Conservation (phyloP, 495 filamentous ascomycete genomes). For the Penicillium subrubescens region DNA sequence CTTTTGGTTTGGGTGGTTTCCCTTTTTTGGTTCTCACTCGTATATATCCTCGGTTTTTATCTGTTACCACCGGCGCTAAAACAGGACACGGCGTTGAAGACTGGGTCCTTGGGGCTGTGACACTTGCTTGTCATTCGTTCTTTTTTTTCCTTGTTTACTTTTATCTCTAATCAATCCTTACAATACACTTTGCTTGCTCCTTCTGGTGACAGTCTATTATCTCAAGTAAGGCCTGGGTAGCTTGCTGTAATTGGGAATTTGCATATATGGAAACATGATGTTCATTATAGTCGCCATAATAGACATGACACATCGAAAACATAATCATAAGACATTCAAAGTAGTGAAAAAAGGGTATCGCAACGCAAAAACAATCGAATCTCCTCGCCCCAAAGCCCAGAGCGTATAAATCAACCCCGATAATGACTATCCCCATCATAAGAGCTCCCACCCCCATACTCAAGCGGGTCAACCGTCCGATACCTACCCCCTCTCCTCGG, state of each 20-base stretch:
- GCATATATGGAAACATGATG: background rate
- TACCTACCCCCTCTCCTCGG: slow-evolving; percentile 23
- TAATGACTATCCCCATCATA: slow-evolving; percentile 23
- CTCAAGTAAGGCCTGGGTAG: background rate
- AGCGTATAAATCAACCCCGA: background rate
- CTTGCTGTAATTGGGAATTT: no score
- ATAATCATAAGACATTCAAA: slow-evolving; percentile 1
- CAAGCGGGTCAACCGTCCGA: slow-evolving; percentile 28
- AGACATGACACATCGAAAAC: slow-evolving; percentile 4
- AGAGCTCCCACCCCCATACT: slow-evolving; percentile 35
- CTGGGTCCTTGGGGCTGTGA: background rate
- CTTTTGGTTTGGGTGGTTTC: background rate
- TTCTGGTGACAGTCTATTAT: background rate
- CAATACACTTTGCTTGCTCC: background rate
- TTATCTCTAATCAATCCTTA: background rate
- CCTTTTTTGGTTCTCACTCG: slow-evolving; percentile 4
- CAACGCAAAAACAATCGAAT: slow-evolving; percentile 4
- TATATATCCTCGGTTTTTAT: slow-evolving; percentile 21
- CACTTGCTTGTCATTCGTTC: slow-evolving; percentile 12
- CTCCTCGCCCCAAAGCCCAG: background rate
- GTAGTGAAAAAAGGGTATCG: slow-evolving; percentile 17
- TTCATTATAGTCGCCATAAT: background rate
- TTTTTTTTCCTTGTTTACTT: background rate
- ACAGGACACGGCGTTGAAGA: slow-evolving; percentile 18
- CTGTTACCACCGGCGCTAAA: slow-evolving; percentile 19